Percentiles rank a stretch among this genome's conserved stretches.
These are phyloP conservation scores for Trypanosoma melophagium DNA, from an alignment of 208 protist genomes.

Conservation along the genomic window DNA sequence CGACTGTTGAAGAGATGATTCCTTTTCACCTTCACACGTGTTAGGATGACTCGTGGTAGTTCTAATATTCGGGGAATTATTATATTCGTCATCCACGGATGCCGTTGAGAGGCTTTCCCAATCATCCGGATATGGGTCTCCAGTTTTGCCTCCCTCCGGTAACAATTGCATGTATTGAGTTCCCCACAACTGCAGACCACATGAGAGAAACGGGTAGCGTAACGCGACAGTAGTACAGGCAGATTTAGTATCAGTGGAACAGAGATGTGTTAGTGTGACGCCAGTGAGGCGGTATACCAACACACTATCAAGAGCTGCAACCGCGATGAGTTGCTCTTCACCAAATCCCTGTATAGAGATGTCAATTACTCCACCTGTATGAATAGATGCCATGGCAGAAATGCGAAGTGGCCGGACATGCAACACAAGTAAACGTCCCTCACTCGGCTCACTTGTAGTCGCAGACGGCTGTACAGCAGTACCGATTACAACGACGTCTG, in stretches of 20 bases:
- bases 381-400: constrained; percentile 8
- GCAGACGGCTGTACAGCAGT: constrained; percentile 16
- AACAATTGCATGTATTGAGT: constrained; percentile 32
- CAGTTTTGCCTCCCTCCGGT: constrained; percentile 24
- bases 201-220: constrained; percentile 37
- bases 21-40: neutral
- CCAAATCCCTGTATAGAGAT: constrained; percentile 22
- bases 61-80: neutral
- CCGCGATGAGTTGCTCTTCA: constrained; percentile 30
- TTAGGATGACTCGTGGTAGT: neutral
- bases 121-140: neutral
- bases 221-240: constrained; percentile 40
- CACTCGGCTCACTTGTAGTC: neutral
- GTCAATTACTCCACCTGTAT: constrained; percentile 15
- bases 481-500: constrained; percentile 21
- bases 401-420: constrained; percentile 26
- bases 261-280: constrained; percentile 23
- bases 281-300: constrained; percentile 35
- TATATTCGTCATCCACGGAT: neutral
- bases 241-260: constrained; percentile 12
- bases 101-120: neutral
- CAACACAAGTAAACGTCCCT: constrained; percentile 22
- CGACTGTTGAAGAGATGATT: neutral
- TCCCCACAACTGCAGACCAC: constrained; percentile 27
- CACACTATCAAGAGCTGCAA: constrained; percentile 26